phyloP scores from a whole-genome alignment of 2,329 filamentous ascomycete species.

The Botrytis porri region DNA sequence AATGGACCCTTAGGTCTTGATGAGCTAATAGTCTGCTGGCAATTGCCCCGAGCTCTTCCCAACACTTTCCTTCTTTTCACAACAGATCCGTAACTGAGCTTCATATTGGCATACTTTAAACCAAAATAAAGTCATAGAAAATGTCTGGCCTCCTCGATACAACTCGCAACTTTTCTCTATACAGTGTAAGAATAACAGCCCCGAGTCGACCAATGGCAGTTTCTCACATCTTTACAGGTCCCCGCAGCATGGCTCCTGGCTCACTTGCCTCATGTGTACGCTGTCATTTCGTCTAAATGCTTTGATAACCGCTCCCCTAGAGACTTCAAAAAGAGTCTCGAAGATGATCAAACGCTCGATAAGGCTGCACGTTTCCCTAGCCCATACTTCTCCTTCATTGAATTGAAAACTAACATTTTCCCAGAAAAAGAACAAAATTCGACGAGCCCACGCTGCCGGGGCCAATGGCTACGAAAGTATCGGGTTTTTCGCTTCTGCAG shows the following conservation, averaged over 20 bases:
- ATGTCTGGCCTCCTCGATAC: constrained; percentile 1
- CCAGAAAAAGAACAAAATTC: constrained; percentile 37
- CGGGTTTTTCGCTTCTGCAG: constrained; percentile 40
- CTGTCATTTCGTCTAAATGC: not conserved
- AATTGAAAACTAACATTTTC: not conserved
- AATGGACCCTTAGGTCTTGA: not conserved
- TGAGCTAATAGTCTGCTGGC: not conserved
- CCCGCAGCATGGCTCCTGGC: constrained; percentile 6
- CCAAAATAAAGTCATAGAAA: not conserved
- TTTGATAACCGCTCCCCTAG: constrained; percentile 3
- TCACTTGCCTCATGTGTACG: not conserved
- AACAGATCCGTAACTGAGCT: not conserved
- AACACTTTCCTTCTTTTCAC: not conserved
- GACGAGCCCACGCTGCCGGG: constrained; percentile 41
- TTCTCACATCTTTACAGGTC: not conserved
- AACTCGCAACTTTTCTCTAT: constrained; percentile 8
- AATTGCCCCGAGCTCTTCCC: not conserved
- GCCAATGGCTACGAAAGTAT: constrained; percentile 43
- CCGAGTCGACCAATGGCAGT: not conserved
- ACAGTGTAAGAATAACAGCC: not conserved
- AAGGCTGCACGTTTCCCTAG: not conserved
- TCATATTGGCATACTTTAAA: not conserved
- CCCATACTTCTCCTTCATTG: fast-evolving
- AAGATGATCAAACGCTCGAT: not conserved
- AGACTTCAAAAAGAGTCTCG: not conserved